These are phyloP conservation scores for Aureobasidium sp. DNA, from an alignment of 2,329 filamentous ascomycete genomes.

Conservation along the genomic window DNA sequence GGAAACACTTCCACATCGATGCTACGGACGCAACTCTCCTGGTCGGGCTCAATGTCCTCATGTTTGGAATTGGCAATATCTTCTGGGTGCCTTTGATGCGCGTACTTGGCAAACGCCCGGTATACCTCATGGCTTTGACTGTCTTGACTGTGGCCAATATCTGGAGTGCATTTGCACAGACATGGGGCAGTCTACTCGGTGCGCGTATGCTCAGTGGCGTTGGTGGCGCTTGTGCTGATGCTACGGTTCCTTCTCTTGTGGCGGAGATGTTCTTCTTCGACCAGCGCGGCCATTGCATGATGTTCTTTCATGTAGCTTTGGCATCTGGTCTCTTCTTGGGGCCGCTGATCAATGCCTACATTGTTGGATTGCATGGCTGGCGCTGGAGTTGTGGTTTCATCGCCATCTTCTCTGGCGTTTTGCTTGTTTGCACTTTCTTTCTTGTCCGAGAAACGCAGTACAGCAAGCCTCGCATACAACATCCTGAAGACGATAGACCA, in stretches of 20 bases:
- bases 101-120: constrained; percentile 30
- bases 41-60: constrained; percentile 24
- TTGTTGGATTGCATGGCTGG: constrained; percentile 23
- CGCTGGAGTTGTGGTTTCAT: constrained; percentile 23
- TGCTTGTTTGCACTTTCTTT: constrained; percentile 22
- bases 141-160: constrained; percentile 28
- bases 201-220: constrained; percentile 22
- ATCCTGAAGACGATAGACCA: neutral
- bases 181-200: constrained; percentile 21
- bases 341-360: constrained; percentile 27
- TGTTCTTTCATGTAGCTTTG: constrained; percentile 32
- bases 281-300: constrained; percentile 30
- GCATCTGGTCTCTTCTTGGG: constrained; percentile 31
- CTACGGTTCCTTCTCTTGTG: constrained; percentile 29
- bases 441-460: constrained; percentile 24
- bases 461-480: constrained; percentile 6
- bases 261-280: constrained; percentile 30
- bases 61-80: constrained; percentile 26
- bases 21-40: constrained; percentile 21
- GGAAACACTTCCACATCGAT: constrained; percentile 24
- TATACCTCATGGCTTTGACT: constrained; percentile 30
- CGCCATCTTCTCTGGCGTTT: constrained; percentile 21
- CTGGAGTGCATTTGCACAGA: constrained; percentile 27
- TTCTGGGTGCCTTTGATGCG: constrained; percentile 28
- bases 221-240: constrained; percentile 29